A percentile compares a stretch with the other conserved stretches of the same genome.
Conservation (phyloP, 1,284 basidiomycete species). For the Somion occarium region DNA sequence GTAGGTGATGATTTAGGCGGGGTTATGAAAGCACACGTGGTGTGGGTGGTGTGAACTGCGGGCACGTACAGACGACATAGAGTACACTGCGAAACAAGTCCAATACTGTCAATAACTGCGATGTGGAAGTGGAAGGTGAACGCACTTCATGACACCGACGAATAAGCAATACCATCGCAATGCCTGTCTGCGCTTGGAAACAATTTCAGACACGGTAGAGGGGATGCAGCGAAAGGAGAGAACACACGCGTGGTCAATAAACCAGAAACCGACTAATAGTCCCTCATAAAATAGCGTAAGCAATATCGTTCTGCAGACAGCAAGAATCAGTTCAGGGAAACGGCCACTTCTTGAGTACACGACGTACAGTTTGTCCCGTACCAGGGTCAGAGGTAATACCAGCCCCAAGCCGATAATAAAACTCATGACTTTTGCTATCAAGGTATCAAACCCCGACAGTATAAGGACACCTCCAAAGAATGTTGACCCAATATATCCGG, state of each 20-base stretch:
- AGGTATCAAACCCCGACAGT: slow-evolving; percentile 73
- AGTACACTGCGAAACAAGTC: slow-evolving; percentile 51
- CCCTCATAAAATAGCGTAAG: slow-evolving; percentile 72
- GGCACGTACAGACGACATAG: slow-evolving; percentile 66
- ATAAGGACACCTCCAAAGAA: slow-evolving; percentile 75
- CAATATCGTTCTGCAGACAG: slow-evolving; percentile 60
- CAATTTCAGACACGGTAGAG: slow-evolving; percentile 6
- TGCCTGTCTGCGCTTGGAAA: slow-evolving; percentile 39
- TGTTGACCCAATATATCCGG: slow-evolving; percentile 77
- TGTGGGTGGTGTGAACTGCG: background rate
- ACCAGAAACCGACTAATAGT: slow-evolving; percentile 79
- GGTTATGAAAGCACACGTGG: background rate
- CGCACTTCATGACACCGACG: slow-evolving; percentile 80
- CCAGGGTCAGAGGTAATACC: slow-evolving; percentile 68
- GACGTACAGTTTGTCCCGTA: slow-evolving; percentile 75
- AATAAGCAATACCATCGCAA: slow-evolving; percentile 82
- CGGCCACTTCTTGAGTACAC: background rate
- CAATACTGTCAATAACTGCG: slow-evolving; percentile 4
- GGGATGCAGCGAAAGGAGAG: slow-evolving; percentile 5
- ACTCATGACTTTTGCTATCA: slow-evolving; percentile 78
- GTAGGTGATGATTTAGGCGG: background rate
- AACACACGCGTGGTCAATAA: slow-evolving; percentile 74
- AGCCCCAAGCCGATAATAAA: slow-evolving; percentile 76
- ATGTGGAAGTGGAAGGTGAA: slow-evolving; percentile 12
- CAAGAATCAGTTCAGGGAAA: slow-evolving; percentile 3